phyloP scores from a whole-genome alignment of 768 basidiomycete species.

The Russula olivacea region DNA sequence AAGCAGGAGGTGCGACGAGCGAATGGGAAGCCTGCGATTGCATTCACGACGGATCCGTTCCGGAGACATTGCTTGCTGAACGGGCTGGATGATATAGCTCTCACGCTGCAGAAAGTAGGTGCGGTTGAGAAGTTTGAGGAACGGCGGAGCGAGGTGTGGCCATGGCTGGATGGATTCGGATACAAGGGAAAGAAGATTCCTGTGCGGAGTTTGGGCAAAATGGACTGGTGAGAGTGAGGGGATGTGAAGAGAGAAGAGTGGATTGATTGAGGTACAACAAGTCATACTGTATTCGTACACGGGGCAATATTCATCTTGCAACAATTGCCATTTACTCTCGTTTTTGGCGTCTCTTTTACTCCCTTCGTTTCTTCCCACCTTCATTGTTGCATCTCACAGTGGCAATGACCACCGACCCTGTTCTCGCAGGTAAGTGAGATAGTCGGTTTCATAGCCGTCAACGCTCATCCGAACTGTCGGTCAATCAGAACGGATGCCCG shows the following conservation, averaged over 20 bases:
- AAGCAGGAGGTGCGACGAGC: conserved; percentile 49
- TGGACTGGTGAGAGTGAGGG: conserved; percentile 57
- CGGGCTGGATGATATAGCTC: conserved; percentile 92
- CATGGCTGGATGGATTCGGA: conserved; percentile 96
- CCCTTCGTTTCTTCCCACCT: background rate
- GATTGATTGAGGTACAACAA: no score
- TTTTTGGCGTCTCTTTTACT: background rate
- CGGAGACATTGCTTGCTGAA: conserved; percentile 90
- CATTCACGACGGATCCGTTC: conserved; percentile 85
- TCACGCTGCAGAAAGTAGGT: conserved; percentile 78
- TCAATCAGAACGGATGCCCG: background rate
- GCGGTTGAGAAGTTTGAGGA: conserved; percentile 78
- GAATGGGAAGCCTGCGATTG: conserved; percentile 65
- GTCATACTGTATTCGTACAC: no score
- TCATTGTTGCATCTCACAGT: background rate
- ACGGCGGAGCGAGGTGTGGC: conserved; percentile 72
- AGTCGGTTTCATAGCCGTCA: background rate
- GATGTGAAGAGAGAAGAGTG: background rate
- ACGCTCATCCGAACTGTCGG: background rate
- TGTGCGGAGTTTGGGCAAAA: conserved; percentile 43
- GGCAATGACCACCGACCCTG: background rate
- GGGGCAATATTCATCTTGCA: no score
- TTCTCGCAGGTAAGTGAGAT: background rate
- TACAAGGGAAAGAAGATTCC: conserved; percentile 78
- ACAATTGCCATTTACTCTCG: background rate